A percentile compares a stretch with the other conserved stretches of the same genome.
Conservation (phyloP, 805 yeast genomes). For the Candida incommunis region DNA sequence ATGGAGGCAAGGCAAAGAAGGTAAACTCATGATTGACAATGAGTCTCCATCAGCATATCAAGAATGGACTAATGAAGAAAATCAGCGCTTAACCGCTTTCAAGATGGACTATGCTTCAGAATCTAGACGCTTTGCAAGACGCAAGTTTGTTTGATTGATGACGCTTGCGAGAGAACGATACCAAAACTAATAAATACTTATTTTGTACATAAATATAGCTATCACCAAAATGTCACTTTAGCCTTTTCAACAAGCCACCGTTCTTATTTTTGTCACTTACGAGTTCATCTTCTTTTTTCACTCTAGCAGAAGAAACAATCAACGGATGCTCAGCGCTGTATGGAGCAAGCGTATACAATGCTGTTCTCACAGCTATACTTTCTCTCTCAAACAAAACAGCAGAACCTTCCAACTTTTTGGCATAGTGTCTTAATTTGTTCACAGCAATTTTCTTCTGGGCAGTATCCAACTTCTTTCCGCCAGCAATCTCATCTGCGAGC, state of each 20-base stretch:
- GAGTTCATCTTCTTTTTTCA: neutral
- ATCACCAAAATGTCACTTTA: neutral
- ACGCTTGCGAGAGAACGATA: too few relatives aligned
- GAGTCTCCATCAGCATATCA: slow-evolving; percentile 9
- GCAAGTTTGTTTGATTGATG: neutral
- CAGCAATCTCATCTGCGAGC: neutral
- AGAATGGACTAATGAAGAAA: slow-evolving; percentile 6
- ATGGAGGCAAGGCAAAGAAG: slow-evolving; percentile 44
- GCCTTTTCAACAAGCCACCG: neutral
- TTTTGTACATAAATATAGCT: neutral
- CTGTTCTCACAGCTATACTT: neutral
- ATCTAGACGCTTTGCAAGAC: neutral
- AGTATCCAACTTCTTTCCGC: neutral
- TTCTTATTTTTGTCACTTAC: neutral
- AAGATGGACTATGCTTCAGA: neutral
- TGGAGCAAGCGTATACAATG: neutral
- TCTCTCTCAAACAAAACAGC: neutral
- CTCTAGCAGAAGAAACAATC: neutral
- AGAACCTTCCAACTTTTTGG: neutral
- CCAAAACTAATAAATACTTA: neutral
- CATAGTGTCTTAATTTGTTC: neutral
- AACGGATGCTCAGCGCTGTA: neutral
- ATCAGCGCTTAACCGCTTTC: neutral
- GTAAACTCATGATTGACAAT: slow-evolving; percentile 13
- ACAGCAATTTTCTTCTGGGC: neutral